These are phyloP conservation scores for Phytophthora pini DNA, from an alignment of 352 stramenopile species.

Conservation along the genomic window DNA sequence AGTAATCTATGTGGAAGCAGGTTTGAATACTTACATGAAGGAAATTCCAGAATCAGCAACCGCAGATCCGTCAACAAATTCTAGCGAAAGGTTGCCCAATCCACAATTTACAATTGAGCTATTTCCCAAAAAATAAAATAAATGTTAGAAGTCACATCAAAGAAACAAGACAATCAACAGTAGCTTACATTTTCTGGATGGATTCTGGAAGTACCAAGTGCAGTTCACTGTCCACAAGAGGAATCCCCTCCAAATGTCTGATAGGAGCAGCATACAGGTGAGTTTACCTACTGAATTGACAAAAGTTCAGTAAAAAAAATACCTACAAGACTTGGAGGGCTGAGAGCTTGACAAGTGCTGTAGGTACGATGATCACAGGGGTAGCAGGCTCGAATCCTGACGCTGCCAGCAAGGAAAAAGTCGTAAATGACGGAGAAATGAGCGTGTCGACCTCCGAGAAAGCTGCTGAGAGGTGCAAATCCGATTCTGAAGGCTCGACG, in stretches of 20 bases:
- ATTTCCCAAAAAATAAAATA: not conserved
- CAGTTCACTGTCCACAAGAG: constrained; percentile 37
- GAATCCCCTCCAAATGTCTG: constrained; percentile 54
- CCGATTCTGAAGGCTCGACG: constrained; percentile 23
- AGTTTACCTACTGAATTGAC: constrained; percentile 2
- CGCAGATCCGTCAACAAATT: constrained; percentile 40
- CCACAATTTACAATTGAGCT: constrained; percentile 53
- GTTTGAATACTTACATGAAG: constrained; percentile 30
- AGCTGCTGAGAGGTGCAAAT: constrained; percentile 46
- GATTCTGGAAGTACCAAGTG: constrained; percentile 53
- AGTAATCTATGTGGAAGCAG: not conserved
- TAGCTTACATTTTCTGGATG: constrained; percentile 52
- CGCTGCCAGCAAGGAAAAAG: constrained; percentile 48
- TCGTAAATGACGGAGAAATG: constrained; percentile 43
- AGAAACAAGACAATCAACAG: not conserved
- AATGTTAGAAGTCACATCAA: no score
- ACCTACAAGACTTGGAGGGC: constrained; percentile 55
- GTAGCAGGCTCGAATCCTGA: constrained; percentile 39
- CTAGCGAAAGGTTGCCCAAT: constrained; percentile 48
- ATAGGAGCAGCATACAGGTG: constrained; percentile 3
- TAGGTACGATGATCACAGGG: constrained; percentile 41
- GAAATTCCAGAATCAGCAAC: constrained; percentile 30
- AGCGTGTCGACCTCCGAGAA: constrained; percentile 48
- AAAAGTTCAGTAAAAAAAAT: not conserved
- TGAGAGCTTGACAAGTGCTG: constrained; percentile 50